Base-by-base conservation (phyloP, 1,284 basidiomycete species). In the Leccinum proliferum region DNA sequence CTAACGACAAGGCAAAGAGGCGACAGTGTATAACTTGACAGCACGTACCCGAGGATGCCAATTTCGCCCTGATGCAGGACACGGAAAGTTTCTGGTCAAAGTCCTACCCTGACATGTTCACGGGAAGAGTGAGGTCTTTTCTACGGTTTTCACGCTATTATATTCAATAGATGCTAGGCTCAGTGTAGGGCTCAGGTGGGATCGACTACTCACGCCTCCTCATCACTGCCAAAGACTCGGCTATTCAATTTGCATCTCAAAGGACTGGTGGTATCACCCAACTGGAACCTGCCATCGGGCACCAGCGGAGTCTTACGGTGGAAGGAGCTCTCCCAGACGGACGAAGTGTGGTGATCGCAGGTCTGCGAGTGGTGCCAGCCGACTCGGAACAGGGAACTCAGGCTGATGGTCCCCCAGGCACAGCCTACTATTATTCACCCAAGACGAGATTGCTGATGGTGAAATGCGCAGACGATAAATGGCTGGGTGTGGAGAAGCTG, bases 21-120 rank as follows among this genome's bases (percentile, higher is more conserved):
- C 91, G 93, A 3, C 88, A 82, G 53, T 70, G 70, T 57, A 50
- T 52, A 39, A 39, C 53, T 57, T 25, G 39, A 60, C 21, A 73
- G 71, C 32, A 58, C 43, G 18, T 70, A 50, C 70, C 71, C 39
- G 59, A 70, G 25, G 65, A 76, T 37, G 77, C 78, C 2, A 79
- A 80, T 14, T 96, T 90, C 72, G 60, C 72, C 1, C 67, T 74
- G 0, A 75, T 96, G 63, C 79, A 90, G 7, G 81, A 85, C n/a
- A 67, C 69, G 93, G 90, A 0, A 73, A 81, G 37, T 70, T 72
- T 55, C 53, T 98, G 18, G 86, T 94, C 0, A 77, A 83, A 1
- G 84, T 90, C 4, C 75, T 97, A 4, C 79, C 79, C 87, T 37
- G 77, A 86, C 58, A 86, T 96, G 75, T 72, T 84, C 8, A 65